Base-by-base conservation (phyloP, 2,329 filamentous ascomycete genomes). In the Aspergillus fischeri region DNA sequence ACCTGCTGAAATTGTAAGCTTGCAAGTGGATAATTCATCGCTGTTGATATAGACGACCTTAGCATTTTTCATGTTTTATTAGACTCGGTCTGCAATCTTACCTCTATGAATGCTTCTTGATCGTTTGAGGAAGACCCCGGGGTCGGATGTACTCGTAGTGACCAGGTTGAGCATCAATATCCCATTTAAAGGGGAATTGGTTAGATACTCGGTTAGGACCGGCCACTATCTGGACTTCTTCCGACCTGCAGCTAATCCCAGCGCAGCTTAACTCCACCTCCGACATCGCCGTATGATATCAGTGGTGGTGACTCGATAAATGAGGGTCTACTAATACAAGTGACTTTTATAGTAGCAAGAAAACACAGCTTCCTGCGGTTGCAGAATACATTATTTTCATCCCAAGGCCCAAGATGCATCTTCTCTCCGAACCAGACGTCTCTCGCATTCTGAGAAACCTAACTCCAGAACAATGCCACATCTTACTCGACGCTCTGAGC, bases 401-500 rank as follows among this genome's bases (percentile, higher is more conserved):
- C 28, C 20, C 20, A 9, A 35, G 32, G 32, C 29, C 21, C 55
- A 66, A 50, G 21, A 75, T 75, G 72, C 69, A 72, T 45, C 62
- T 74, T 27, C 63, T 75, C 48, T 63, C 71, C 14, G 73, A 74
- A 52, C 66, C 69, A 35, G 60, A 67, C 10, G 68, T 77, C 35
- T 62, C 67, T 35, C 65, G 65, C 7, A 64, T 76, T 44, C 71
- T 77, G 35, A 65, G 67, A 48, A 58, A 60, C 24, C 58, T 77
- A 27, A 69, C 67, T 9, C 64, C 59, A 29, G 51, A 64, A 27
- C 65, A 77, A 66, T 73, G 72, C 57, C 67, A 67, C 38, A 61
- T 58, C 10, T 70, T 78, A 21, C 70, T 80, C 9, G 50, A 63
- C n/a, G 55, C 64, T 8, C 68, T 80, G 4, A 68, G 73, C 49